Evolutionary conservation across 768 basidiomycete genomes (phyloP).

Genomic region (Omphalotus guepiniiformis): DNA sequence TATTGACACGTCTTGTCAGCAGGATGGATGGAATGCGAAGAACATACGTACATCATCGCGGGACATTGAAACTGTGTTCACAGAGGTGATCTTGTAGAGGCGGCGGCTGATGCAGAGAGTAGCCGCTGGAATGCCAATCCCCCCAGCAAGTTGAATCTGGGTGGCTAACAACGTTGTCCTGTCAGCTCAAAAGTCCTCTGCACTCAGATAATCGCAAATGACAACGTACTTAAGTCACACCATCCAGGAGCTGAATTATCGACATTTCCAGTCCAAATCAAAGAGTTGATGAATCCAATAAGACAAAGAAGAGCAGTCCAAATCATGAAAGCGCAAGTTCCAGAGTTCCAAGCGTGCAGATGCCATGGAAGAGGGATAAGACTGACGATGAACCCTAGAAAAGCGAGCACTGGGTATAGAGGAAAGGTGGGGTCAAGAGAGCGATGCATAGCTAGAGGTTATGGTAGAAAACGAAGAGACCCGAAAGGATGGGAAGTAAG

Average conservation of each 20-base stretch:
- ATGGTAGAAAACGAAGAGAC: too few species aligned
- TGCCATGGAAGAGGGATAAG: conserved; percentile 54
- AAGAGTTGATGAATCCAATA: conserved; percentile 28
- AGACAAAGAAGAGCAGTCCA: conserved; percentile 27
- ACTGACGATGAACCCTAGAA: conserved; percentile 40
- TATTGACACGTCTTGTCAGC: background rate
- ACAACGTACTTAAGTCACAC: conserved; percentile 52
- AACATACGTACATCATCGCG: conserved; percentile 13
- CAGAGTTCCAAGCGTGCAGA: conserved; percentile 33
- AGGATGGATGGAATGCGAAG: background rate
- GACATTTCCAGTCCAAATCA: conserved; percentile 31
- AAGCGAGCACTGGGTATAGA: conserved; percentile 35
- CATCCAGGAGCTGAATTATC: conserved; percentile 35
- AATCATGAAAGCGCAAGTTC: conserved; percentile 27
- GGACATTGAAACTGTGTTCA: conserved; percentile 27
- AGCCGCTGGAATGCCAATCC: conserved; percentile 33
- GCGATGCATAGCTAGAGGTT: too few species aligned
- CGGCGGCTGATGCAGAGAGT: conserved; percentile 46
- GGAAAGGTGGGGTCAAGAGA: conserved; percentile 29
- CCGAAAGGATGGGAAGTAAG: too few species aligned
- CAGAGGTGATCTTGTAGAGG: conserved; percentile 39
- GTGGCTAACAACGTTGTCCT: conserved; percentile 25
- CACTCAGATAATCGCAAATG: background rate
- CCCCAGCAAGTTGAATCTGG: conserved; percentile 29
- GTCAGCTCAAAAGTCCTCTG: too few species aligned